Conservation (phyloP, 768 basidiomycete genomes). For the Tulasnella calospora region DNA sequence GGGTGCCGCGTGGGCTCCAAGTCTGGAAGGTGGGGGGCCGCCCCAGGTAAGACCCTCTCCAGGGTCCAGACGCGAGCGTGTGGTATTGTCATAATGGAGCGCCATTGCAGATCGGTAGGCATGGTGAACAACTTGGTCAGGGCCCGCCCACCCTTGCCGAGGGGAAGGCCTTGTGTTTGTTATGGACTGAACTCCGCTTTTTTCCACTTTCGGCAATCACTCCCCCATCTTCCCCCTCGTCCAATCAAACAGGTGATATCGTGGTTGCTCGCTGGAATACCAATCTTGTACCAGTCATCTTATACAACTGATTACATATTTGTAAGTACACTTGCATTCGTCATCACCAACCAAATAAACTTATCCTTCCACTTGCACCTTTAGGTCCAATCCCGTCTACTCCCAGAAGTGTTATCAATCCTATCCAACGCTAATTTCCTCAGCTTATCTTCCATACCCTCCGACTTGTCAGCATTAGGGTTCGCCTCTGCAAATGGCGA, state of each 20-base stretch:
- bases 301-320: slow-evolving; percentile 82
- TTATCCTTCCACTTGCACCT: background rate
- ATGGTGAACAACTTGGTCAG: slow-evolving; percentile 63
- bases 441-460: slow-evolving; percentile 5
- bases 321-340: slow-evolving; percentile 43
- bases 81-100: slow-evolving; percentile 66
- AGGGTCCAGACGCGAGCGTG: background rate
- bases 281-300: slow-evolving; percentile 76
- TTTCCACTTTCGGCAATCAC: slow-evolving; percentile 23
- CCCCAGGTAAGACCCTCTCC: background rate
- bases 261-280: slow-evolving; percentile 69
- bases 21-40: slow-evolving; percentile 19
- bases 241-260: slow-evolving; percentile 71
- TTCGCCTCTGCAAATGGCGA: background rate
- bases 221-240: slow-evolving; percentile 38
- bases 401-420: slow-evolving; percentile 58
- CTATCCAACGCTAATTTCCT: slow-evolving; percentile 60
- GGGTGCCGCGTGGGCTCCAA: background rate
- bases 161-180: background rate
- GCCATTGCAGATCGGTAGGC: slow-evolving; percentile 78
- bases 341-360: background rate
- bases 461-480: background rate
- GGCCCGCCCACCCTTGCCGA: background rate
- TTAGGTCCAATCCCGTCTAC: slow-evolving; percentile 62
- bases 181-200: slow-evolving; percentile 15